Evolutionary conservation across 2,329 filamentous ascomycete genomes (phyloP).

Genomic region (Rhinocladiella similis): DNA sequence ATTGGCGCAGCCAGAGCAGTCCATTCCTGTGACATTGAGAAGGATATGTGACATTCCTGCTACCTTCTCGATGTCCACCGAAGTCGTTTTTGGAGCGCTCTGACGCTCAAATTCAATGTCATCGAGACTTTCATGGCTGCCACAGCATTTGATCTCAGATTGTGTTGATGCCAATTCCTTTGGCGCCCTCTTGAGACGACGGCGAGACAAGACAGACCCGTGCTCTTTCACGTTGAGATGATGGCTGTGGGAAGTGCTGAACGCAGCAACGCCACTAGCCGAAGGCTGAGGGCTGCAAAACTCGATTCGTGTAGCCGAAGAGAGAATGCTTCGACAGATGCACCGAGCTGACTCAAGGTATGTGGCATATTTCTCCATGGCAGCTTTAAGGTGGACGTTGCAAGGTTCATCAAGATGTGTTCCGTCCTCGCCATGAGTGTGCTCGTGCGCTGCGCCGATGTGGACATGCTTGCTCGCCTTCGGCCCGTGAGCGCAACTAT

Average conservation of each 20-base stretch:
- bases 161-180: not conserved
- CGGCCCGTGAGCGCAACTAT: not conserved
- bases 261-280: not conserved
- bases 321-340: slow-evolving; percentile 31
- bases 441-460: slow-evolving; percentile 12
- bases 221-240: slow-evolving; percentile 11
- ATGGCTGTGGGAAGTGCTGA: slow-evolving; percentile 5
- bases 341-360: slow-evolving; percentile 32
- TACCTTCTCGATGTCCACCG: slow-evolving; percentile 16
- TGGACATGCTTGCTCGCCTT: not conserved
- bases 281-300: slow-evolving; percentile 5
- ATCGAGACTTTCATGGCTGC: slow-evolving; percentile 3
- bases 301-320: slow-evolving; percentile 4
- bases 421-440: slow-evolving; percentile 25
- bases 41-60: slow-evolving; percentile 18
- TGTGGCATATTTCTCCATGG: slow-evolving; percentile 31
- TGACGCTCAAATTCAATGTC: not conserved
- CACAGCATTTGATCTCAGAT: slow-evolving; percentile 13
- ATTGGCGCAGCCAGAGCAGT: slow-evolving; percentile 30
- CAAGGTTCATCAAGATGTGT: slow-evolving; percentile 25
- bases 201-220: slow-evolving; percentile 6
- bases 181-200: not conserved
- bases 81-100: not conserved
- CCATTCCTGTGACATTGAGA: slow-evolving; percentile 22
- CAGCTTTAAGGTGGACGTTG: slow-evolving; percentile 27